Base-by-base conservation (phyloP, 768 basidiomycete species). In the Mycena polygramma region DNA sequence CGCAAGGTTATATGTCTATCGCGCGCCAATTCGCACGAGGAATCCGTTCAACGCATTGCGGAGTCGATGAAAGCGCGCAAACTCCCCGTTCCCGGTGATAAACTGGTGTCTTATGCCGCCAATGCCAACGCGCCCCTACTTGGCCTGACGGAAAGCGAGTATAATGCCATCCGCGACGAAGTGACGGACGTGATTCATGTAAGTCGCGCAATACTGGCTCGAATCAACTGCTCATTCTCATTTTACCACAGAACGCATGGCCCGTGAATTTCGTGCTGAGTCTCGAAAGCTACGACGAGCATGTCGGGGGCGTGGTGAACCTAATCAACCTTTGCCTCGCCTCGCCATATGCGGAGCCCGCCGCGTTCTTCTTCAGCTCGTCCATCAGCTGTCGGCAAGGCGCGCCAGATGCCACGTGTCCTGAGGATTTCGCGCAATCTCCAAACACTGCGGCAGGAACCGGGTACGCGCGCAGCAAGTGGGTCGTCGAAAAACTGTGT, bases 401-500 rank as follows among this genome's bases (percentile, higher is more conserved):
- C 52, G 71, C 79, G 70, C 67, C 76, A 6, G 82, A 81, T 36
- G 74, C 76, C 8, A 71, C 75, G 0, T 79, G 79, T 49, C 20
- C 57, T 11, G 83, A 84, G 60, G 77, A 79, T 36, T 84, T 83
- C 71, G 68, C 83, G 2, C 65, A 74, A 3, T 75, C 74, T 14
- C 80, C 83, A 7, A 70, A 68, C 15, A 83, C 81, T 3, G 82
- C 84, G 2, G 71, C 66, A 53, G 78, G 78, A 64, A 83, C 83
- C 55, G 79, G 73, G 65, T 81, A 79, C 74, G 85, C 82, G 1
- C 74, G 81, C 41, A 79, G 78, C 69, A 89, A 89, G 74, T 89
- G 88, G 87, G 85, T 89, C 1, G 82, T 81, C 0, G 89, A 88
- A 80, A 88, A 86, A 74, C 54, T 89, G 2, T 84, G 83, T 68